Evolutionary conservation across 495 filamentous ascomycete genomes (phyloP), one percentile per base, ranked within the genome.

Genomic region (Talaromyces thailandensis): DNA sequence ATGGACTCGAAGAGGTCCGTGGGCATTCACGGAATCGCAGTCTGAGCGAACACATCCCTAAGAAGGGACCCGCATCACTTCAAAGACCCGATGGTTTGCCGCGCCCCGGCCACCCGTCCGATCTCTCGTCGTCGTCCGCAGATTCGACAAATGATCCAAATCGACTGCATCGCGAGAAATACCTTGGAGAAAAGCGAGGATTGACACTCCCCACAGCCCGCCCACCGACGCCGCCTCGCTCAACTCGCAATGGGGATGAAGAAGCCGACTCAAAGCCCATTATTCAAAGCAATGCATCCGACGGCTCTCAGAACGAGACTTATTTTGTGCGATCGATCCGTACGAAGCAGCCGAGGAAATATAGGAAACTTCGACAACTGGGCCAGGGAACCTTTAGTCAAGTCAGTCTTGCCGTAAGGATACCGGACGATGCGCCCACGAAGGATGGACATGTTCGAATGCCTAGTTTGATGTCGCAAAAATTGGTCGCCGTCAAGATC

Each of bases 331-430:
- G 72, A 26, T 79, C 77, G 6, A 68, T 79, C 28, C 73, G 76
- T 25, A 78, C 76, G 1, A 70, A 79, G 45, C 77, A 79, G 48
- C 69, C 71, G 12, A 70, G 77, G 11, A 69, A 74, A 65, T 98
- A 90, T 84, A 81, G 88, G 65, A 88, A 88, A 32, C 71, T 98
- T 25, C 88, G 87, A 59, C 76, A 87, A 66, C 80, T 98, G 9
- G 94, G 94, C 8, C 90, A 96, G 63, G 94, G 94, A 14, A 96
- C 94, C 2, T 98, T 98, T 72, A 96, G 92, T 73, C 90, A 89
- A 65, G 94, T 98, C 28, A 86, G 92, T 70, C 79, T 98, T 9
- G 93, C 92, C 4, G 96, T 90, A 4, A 80, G 81, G 70, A 83
- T 76, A 69, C 64, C 66, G 45, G 69, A 71, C 11, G 66, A 67